Evolutionary conservation across 495 filamentous ascomycete species (phyloP).

Genomic region (Neurospora cerealis): DNA sequence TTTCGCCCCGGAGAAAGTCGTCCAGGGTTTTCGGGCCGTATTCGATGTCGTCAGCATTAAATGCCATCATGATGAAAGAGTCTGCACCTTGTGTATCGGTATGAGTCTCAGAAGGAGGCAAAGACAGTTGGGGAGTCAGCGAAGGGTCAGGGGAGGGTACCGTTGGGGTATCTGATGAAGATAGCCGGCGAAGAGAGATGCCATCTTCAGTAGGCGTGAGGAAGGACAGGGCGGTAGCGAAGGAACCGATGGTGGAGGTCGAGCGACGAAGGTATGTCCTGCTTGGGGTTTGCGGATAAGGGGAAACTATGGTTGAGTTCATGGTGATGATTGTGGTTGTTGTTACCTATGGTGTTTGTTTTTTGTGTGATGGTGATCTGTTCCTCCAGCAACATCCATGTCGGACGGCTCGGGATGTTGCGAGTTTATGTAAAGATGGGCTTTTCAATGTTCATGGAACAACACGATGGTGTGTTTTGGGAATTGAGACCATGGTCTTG

Average conservation of each 20-base stretch:
- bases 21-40: not conserved
- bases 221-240: not conserved
- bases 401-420: not conserved
- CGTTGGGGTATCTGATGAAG: not conserved
- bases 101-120: not conserved
- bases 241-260: not conserved
- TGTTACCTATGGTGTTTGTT: not conserved
- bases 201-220: not conserved
- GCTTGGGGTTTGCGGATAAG: not conserved
- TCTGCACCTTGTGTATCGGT: not conserved
- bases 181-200: not conserved
- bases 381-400: not conserved
- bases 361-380: not conserved
- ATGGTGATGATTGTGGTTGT: not conserved
- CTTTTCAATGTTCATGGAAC: not conserved
- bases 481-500: not conserved
- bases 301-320: not conserved
- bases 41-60: not conserved
- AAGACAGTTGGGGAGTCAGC: not conserved
- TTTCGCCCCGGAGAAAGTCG: not conserved
- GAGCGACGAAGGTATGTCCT: not conserved
- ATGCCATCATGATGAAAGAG: not conserved
- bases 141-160: not conserved
- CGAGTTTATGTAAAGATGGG: not conserved
- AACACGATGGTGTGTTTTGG: not conserved